Base-by-base conservation (phyloP, 1,139 yeast genomes). In the Candida freyschussii region DNA sequence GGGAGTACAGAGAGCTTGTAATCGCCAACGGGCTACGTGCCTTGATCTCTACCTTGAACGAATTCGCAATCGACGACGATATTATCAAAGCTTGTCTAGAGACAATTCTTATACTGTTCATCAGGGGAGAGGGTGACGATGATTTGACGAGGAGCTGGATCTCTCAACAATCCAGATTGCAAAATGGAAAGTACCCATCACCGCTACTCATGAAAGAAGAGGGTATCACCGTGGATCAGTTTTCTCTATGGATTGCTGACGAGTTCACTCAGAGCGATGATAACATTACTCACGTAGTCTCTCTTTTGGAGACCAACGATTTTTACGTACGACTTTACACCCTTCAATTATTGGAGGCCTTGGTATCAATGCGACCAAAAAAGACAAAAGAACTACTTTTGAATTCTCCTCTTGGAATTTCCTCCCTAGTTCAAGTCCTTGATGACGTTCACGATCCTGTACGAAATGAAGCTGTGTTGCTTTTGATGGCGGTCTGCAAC, bases 231-330 rank as follows among this genome's bases (percentile, higher is more conserved):
- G 72, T 75, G 12, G 96, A 91, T 52, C 95, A 86, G 50, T 84
- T 93, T 47, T 84, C 96, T 0, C 62, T 87, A 41, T 89, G 96
- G 96, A 82, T 93, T 25, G 87, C 97, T 0, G 98, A 93, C 59
- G 97, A 87, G 47, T 67, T 93, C 48, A 83, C 91, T 2, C 93
- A 85, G 52, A 72, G 71, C 21, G 68, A 67, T 24, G 79, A 75
- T 19, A 69, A 76, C 18, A 65, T 91, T 26, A 66, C 70, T 16
- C 59, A 74, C 5, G 59, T 87, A 30, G 62, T 86, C 18, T 72
- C 73, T 14, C 63, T 83, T 4, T 55, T 78, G 17, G 72, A 73
- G 31, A 68, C 70, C 21, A 64, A 63, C 11, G 89, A 85, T 51
- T 85, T 85, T 53, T 94, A 86, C 54, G 70, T 80, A 22, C 71